Base-by-base conservation (phyloP, 2,329 filamentous ascomycete species). In the Rhynchosporium secalis region DNA sequence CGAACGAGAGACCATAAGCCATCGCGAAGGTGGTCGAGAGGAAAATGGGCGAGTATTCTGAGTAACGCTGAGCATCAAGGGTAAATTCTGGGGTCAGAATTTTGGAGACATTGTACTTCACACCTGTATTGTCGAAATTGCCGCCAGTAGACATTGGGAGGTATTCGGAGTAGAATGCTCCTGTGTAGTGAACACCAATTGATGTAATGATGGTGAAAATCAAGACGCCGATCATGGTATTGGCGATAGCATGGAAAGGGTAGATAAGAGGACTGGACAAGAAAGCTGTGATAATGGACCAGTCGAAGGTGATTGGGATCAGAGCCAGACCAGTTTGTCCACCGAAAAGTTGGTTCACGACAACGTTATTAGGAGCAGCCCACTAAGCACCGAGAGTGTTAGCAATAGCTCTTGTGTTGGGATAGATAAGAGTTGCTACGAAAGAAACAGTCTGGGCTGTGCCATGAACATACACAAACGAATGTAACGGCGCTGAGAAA, bases 311-410 rank as follows among this genome's bases (percentile, higher is more conserved):
- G 38, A 92, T 84, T 1, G 89, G 88, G 6, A 91, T 76, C 33
- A 92, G 71, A 0, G 86, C 89, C 3, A 92, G 66, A 0, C 89
- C 89, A 0, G 85, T 88, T 36, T 62, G 57, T 1, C 86, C 87
- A 1, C 89, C 89, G 68, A 92, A 92, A 1, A 92, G 71, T 72
- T 92, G 88, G 67, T 92, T 92, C 45, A 92, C 75, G 9, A 90
- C 76, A 0, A 84, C 78, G 63, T 84, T 90, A 56, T 90, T 79
- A 0, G 89, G 89, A 1, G 83, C 84, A 61, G 91, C 82, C 87
- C 88, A 92, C 20, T 20, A 20, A 20, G 20, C 20, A 20, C 20
- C 20, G 20, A 20, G 20, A 20, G 20, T 20, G 20, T 20, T 20
- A 20, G 20, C 20, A 20, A 20, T 20, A 20, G 20, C 20, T 20